Evolutionary conservation across 2,329 filamentous ascomycete species (phyloP).

Genomic region (Tolypocladium tropicale): DNA sequence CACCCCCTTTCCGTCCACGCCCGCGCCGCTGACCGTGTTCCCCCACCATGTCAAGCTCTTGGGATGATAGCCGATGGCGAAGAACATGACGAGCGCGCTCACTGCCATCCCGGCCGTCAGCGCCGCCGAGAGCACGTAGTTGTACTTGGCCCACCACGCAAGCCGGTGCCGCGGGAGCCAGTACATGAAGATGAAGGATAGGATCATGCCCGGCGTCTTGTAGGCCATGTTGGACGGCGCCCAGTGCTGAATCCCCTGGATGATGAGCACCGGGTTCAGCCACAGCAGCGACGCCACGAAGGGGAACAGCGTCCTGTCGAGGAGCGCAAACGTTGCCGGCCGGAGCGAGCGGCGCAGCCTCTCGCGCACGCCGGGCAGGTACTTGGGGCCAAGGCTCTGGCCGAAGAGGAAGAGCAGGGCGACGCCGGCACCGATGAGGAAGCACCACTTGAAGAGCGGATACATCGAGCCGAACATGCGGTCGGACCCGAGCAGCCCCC

Average conservation of each 20-base stretch:
- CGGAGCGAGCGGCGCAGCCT: constrained; percentile 17
- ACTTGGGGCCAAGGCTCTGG: constrained; percentile 7
- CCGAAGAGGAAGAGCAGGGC: constrained; percentile 21
- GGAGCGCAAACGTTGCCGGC: constrained; percentile 18
- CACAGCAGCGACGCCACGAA: constrained; percentile 27
- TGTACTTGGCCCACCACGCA: constrained; percentile 37
- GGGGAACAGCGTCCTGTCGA: constrained; percentile 27
- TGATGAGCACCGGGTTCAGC: constrained; percentile 29
- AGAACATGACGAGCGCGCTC: constrained; percentile 31
- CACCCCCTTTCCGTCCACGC: constrained; percentile 10
- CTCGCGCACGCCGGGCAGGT: constrained; percentile 18
- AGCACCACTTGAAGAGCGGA: constrained; percentile 28
- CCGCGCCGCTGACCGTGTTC: constrained; percentile 18
- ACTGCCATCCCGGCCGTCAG: constrained; percentile 31
- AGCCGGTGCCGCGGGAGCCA: constrained; percentile 24
- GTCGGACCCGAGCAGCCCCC: constrained; percentile 40
- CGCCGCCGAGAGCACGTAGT: constrained; percentile 32
- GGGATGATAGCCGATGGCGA: constrained; percentile 22
- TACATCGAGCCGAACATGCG: constrained; percentile 32
- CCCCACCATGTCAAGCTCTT: constrained; percentile 32
- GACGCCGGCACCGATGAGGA: constrained; percentile 27
- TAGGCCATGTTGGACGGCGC: constrained; percentile 30
- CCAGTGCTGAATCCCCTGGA: constrained; percentile 33
- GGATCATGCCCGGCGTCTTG: constrained; percentile 30
- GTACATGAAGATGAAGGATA: constrained; percentile 29